Evolutionary conservation across 768 basidiomycete species (phyloP), one percentile per base, ranked within the genome.

Genomic region (Auriscalpium microsporum): DNA sequence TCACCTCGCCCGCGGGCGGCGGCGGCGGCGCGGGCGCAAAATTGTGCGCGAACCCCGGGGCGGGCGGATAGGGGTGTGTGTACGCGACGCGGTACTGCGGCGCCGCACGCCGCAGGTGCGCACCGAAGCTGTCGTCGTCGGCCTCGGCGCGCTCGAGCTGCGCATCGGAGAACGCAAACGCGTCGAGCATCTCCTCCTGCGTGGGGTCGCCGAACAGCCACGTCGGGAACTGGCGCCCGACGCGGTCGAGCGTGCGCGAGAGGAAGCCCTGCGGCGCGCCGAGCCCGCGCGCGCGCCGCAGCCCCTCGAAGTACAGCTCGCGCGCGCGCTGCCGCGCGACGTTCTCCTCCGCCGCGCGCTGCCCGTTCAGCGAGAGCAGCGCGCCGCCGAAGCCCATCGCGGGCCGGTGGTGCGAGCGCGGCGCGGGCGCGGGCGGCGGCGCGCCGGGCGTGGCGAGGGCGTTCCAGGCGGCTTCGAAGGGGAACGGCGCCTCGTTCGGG

Each of bases 21-120:
- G 67, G 61, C 28, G 68, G 61, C 5, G 68, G 53, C 2, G 72
- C 49, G 0, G 74, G 73, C 3, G 76, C 77, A 67, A 91, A 89
- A 64, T 87, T 79, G 62, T 77, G 78, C 1, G 83, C 80, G 65
- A 86, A 90, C 1, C 86, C 87, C n/a, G 82, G 71, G 13, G 76
- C 72, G 7, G 80, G 71, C 5, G 67, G 69, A 10, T 67, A 66
- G 2, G 84, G 79, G 63, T 91, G 88, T 0, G 88, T 90, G 68
- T 81, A 86, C n/a, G 71, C 71, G 2, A 71, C 63, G 56, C 73
- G 74, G 62, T 88, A 88, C 56, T 79, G 74, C 16, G 70, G 66
- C 21, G 72, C 70, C 37, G 45, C 54, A 44, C 45, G 54, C 50
- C 38, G 58, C 17, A 37, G 2, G 28, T 10, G 40, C 33, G 48